A percentile compares a stretch with the other conserved stretches of the same genome.
Evolutionary conservation across 2,329 filamentous ascomycete species (phyloP).

Genomic region (Fusarium sp.): DNA sequence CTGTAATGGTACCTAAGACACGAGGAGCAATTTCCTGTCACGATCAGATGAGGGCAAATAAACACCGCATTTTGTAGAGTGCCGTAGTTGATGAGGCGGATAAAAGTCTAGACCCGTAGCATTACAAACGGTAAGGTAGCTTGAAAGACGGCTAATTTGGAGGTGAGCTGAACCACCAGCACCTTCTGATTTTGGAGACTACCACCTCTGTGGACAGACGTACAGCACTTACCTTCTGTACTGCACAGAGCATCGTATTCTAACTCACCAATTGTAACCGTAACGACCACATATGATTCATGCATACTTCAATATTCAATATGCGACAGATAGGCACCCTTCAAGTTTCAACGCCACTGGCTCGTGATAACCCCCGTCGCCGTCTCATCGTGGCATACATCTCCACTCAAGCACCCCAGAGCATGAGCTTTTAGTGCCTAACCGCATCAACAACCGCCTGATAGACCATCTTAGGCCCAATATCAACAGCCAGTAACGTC

Average conservation of each 20-base stretch:
- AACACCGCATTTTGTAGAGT: constrained; percentile 19
- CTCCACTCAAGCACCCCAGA: constrained; percentile 34
- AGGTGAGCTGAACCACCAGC: background rate
- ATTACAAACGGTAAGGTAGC: background rate
- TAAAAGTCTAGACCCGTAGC: background rate
- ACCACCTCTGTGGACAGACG: background rate
- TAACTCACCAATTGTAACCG: constrained; percentile 2
- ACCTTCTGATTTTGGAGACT: constrained; percentile 28
- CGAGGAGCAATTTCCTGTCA: constrained; percentile 1
- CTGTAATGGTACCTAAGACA: constrained; percentile 25
- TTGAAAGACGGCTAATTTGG: constrained; percentile 3
- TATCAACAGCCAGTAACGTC: constrained; percentile 40
- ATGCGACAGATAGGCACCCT: constrained; percentile 1
- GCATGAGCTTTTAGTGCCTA: constrained; percentile 32
- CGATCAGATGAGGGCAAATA: constrained; percentile 21
- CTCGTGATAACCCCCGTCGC: constrained; percentile 6
- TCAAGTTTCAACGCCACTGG: constrained; percentile 19
- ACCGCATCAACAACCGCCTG: constrained; percentile 42
- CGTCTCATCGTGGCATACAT: constrained; percentile 26
- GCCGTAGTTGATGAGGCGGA: constrained; percentile 9
- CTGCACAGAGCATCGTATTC: background rate
- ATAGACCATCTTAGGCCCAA: constrained; percentile 29
- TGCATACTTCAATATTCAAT: background rate
- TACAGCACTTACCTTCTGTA: background rate
- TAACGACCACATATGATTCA: constrained; percentile 10